Percentiles rank a stretch among this genome's conserved stretches.
These are phyloP conservation scores for Ogataea dorogensis DNA, from an alignment of 805 yeast species.

Conservation along the genomic window DNA sequence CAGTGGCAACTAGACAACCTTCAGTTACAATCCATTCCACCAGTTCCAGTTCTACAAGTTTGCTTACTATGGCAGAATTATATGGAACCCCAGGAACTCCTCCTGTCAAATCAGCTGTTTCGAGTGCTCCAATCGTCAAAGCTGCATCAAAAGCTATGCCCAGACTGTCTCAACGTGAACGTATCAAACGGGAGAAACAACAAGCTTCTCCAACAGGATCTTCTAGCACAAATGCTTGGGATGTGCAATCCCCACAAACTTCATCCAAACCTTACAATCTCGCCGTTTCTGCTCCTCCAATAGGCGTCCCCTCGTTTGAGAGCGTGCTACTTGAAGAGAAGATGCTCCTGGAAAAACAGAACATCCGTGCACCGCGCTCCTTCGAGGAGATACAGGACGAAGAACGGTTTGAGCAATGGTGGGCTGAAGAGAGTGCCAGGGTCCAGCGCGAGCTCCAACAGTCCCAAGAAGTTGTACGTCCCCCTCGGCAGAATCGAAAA, in stretches of 20 bases:
- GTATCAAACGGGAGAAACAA: constrained; percentile 39
- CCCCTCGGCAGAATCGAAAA: constrained; percentile 7
- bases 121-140: constrained; percentile 21
- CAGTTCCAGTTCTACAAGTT: constrained; percentile 10
- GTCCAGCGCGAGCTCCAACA: constrained; percentile 48
- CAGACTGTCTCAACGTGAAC: constrained; percentile 59
- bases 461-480: constrained; percentile 22
- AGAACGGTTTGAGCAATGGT: constrained; percentile 84
- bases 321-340: constrained; percentile 26
- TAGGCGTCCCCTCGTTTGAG: constrained; percentile 29
- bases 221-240: constrained; percentile 11
- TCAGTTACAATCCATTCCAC: constrained; percentile 8
- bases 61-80: constrained; percentile 10
- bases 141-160: constrained; percentile 37
- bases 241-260: neutral
- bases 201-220: constrained; percentile 9
- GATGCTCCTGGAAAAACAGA: constrained; percentile 28
- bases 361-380: constrained; percentile 33
- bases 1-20: constrained; percentile 2
- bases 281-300: constrained; percentile 9
- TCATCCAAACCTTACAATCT: constrained; percentile 7
- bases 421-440: constrained; percentile 72
- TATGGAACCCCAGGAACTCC: constrained; percentile 12
- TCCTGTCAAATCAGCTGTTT: neutral
- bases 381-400: constrained; percentile 75